Evolutionary conservation across 2,329 filamentous ascomycete species (phyloP), one percentile per base, ranked within the genome.

Genomic region (Colletotrichum sublineola): DNA sequence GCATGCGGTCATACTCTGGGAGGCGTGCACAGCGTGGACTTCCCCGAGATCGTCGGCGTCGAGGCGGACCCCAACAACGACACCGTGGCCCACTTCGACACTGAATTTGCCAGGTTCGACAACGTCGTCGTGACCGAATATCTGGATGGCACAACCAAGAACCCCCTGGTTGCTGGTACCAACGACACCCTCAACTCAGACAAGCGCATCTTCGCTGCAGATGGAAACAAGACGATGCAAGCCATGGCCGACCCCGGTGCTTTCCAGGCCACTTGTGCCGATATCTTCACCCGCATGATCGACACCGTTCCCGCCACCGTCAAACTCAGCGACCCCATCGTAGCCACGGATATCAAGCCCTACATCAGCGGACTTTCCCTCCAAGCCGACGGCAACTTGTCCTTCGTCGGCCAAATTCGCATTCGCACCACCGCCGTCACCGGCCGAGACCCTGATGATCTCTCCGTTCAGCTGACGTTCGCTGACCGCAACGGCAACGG

Each of bases 31-130:
- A 79, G 81, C 31, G 78, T 75, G 2, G 79, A 84, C 60, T 84
- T 84, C 66, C 82, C 82, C 14, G 77, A 80, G n/a, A 83, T 86
- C 38, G 68, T 71, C 50, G 66, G 52, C 12, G 76, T 71, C 15
- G 52, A 58, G 50, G 56, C 66, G 7, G 78, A 18, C 76, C 60
- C 69, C 12, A 64, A 44, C 18, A 68, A 72, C 53, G 69, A 77
- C 46, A 76, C 82, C 68, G 79, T 85, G 57, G 82, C 80, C 20
- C 76, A 77, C 63, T 79, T 83, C 44, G 81, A 81, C 18, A 77
- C 78, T 0, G 74, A 77, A 4, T 86, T 86, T 55, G 84, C 87
- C 67, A 83, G 83, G 3, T 86, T 87, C 58, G 85, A 87, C 65
- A 84, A 84, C 48, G 79, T 76, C 0, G 79, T 87, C 57, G 84